These are phyloP conservation scores for Daldinia bambusicola DNA, from an alignment of 495 filamentous ascomycete species.

Conservation along the genomic window DNA sequence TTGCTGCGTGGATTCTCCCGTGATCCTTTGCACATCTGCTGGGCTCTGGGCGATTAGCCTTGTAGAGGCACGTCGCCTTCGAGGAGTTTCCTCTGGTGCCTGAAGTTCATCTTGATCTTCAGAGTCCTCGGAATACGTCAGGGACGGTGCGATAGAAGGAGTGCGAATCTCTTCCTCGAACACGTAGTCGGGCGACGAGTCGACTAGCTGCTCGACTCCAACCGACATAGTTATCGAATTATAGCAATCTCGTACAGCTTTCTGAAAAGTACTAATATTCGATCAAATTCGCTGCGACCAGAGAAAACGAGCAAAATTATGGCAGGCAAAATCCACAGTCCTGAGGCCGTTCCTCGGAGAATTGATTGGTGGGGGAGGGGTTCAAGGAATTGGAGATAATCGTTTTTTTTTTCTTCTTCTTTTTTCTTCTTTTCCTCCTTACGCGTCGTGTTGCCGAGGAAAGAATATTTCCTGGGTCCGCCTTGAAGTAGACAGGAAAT, in stretches of 20 bases:
- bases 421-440: conserved; percentile 17
- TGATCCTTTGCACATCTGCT: conserved; percentile 76
- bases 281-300: not conserved
- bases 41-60: conserved; percentile 78
- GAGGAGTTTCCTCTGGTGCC: conserved; percentile 47
- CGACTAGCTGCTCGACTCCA: conserved; percentile 29
- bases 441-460: conserved; percentile 27
- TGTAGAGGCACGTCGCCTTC: conserved; percentile 79
- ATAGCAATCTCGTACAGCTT: not conserved
- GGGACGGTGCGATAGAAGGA: conserved; percentile 59
- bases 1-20: conserved; percentile 68
- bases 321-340: conserved; percentile 7
- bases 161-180: conserved; percentile 50
- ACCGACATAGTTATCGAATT: conserved; percentile 36
- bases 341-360: conserved; percentile 5
- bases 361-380: conserved; percentile 32
- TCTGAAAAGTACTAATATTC: not conserved
- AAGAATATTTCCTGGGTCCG: conserved; percentile 11
- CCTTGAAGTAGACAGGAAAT: conserved; percentile 20
- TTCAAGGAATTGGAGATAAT: conserved; percentile 15
- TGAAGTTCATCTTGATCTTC: conserved; percentile 55
- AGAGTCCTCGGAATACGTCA: conserved; percentile 61
- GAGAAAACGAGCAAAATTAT: not conserved
- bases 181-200: conserved; percentile 46
- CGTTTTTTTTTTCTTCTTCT: conserved; percentile 15